Percentiles rank a stretch among this genome's conserved stretches.
These are phyloP conservation scores for Fusarium ambrosium DNA, from an alignment of 2,329 filamentous ascomycete species.

Conservation along the genomic window DNA sequence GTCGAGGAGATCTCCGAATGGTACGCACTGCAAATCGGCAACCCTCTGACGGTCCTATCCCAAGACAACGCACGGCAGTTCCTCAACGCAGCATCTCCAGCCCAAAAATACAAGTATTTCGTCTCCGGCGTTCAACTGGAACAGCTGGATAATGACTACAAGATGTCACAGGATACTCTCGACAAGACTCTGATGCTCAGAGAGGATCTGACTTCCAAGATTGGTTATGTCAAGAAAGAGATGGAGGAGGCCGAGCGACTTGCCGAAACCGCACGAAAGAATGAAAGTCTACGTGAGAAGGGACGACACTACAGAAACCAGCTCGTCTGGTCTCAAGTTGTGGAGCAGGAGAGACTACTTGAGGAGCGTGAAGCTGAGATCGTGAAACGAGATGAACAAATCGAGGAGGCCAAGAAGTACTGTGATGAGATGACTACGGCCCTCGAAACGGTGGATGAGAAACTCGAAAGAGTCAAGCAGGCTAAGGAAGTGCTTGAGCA, in stretches of 20 bases:
- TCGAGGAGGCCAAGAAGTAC: constrained; percentile 46
- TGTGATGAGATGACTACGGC: constrained; percentile 62
- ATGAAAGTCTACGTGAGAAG: constrained; percentile 73
- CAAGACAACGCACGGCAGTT: constrained; percentile 97
- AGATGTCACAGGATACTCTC: constrained; percentile 82
- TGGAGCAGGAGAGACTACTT: constrained; percentile 75
- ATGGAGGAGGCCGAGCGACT: constrained; percentile 73
- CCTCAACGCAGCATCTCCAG: constrained; percentile 83
- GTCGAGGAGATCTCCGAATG: constrained; percentile 95
- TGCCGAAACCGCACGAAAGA: constrained; percentile 74
- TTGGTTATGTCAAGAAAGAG: constrained; percentile 54
- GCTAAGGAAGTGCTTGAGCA: constrained; percentile 58
- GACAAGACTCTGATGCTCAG: constrained; percentile 69
- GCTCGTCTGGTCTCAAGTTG: constrained; percentile 89
- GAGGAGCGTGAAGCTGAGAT: constrained; percentile 51
- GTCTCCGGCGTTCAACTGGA: constrained; percentile 94
- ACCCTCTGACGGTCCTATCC: constrained; percentile 94
- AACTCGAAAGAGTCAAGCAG: constrained; percentile 55
- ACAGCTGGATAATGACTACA: constrained; percentile 91
- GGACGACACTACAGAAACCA: constrained; percentile 73
- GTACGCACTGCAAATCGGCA: constrained; percentile 94
- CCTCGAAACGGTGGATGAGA: constrained; percentile 62
- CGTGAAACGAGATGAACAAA: constrained; percentile 39
- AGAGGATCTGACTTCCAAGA: constrained; percentile 53
- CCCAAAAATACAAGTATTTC: constrained; percentile 96